phyloP scores from a whole-genome alignment of 345 rosid genomes.

The Bruguiera gymnorhiza region DNA sequence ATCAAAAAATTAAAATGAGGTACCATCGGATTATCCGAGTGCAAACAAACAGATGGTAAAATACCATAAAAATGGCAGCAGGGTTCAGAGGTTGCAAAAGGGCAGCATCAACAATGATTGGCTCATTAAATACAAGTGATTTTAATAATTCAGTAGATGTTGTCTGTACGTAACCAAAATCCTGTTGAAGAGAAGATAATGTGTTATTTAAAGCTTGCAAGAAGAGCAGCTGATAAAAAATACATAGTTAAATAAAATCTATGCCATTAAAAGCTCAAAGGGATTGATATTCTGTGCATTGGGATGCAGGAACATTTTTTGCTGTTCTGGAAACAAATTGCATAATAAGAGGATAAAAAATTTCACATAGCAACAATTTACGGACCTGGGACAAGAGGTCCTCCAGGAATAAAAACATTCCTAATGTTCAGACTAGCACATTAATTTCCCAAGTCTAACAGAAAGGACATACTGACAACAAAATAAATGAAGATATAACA shows the following conservation, averaged over 20 bases:
- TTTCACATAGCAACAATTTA: background rate
- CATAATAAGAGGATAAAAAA: background rate
- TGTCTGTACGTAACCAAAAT: slow-evolving; percentile 95
- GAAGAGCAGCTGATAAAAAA: background rate
- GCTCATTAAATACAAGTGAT: slow-evolving; percentile 91
- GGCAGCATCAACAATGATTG: slow-evolving; percentile 73
- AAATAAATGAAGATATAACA: background rate
- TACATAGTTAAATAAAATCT: too few relatives aligned
- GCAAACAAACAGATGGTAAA: slow-evolving; percentile 7
- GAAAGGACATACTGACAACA: background rate
- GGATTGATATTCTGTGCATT: background rate
- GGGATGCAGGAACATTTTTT: background rate
- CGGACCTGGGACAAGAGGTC: background rate
- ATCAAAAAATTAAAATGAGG: slow-evolving; percentile 4
- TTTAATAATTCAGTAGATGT: slow-evolving; percentile 91
- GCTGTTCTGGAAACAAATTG: background rate
- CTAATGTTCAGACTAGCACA: background rate
- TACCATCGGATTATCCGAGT: slow-evolving; percentile 6
- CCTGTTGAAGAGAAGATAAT: slow-evolving; percentile 41
- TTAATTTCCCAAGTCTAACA: background rate
- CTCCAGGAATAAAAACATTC: background rate
- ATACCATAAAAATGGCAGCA: slow-evolving; percentile 90
- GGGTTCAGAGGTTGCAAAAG: slow-evolving; percentile 87
- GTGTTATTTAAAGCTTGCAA: background rate
- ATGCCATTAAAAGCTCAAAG: background rate